Evolutionary conservation across 352 stramenopile genomes (phyloP), one percentile per base, ranked within the genome.

Genomic region (Phytophthora citrophthora): DNA sequence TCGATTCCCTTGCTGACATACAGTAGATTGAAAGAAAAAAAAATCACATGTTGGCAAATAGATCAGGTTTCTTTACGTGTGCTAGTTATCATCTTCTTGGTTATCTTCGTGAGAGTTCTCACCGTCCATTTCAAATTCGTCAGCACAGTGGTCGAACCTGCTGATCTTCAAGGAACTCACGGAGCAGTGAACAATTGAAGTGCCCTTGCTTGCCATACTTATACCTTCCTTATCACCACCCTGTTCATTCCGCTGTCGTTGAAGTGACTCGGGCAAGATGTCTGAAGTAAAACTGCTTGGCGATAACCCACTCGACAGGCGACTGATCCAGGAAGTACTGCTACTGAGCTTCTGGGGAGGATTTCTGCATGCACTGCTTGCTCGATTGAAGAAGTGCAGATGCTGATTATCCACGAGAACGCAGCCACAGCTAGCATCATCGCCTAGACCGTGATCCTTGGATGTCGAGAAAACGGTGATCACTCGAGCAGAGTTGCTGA

Each of bases 381-480:
- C 73, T 10, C 76, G 69, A 57, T 92, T 92, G 39, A 92, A 74
- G 24, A 85, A 78, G 2, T 70, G 58, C 18, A 92, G 72, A 20
- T 71, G 70, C 45, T 88, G 77, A n/a, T 71, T 69, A 36, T 93
- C 84, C n/a, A 91, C 76, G 16, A 93, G 59, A 32, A 90, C 61
- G 34, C 83, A 91, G 26, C 76, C 83, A 46, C 82, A 90, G 18
- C 68, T 86, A 11, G 83, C 79, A 43, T 78, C 67, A 8, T 87
- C 77, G 7, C 82, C 80, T 23, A 90, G 61, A 12, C 77, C 80
- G 44, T 93, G 84, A 39, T 93, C 82, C 36, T 89, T 90, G 10
- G 81, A 91, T 1, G 82, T 91, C 4, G 79, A 90, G 43, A 93
- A 93, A 23, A 93, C 68, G 16, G 84, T 93, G 43, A 91, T 56